Percentiles rank a stretch among this genome's conserved stretches.
These are phyloP conservation scores for Begonia fuchsioides DNA, from an alignment of 306 rosid species.

Conservation along the genomic window DNA sequence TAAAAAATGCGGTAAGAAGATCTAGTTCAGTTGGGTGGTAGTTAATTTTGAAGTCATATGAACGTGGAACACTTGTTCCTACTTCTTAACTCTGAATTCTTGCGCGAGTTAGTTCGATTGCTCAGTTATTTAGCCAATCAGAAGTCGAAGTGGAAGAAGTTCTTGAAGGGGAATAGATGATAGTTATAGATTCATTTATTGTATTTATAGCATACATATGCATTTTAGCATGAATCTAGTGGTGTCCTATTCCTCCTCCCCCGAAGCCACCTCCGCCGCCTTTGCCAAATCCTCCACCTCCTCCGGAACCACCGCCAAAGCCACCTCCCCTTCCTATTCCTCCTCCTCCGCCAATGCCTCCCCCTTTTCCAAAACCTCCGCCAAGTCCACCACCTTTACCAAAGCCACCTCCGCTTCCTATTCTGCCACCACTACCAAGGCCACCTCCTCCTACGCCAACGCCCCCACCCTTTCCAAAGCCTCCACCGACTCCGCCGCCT, in stretches of 20 bases:
- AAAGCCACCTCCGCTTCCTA: conserved; percentile 1
- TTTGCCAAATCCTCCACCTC: background rate
- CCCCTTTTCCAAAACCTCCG: conserved; percentile 6
- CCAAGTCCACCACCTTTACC: conserved; percentile 8
- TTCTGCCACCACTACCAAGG: conserved; percentile 4
- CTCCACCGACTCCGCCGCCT: no score
- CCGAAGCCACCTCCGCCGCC: conserved; percentile 2
- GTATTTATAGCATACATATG: conserved; percentile 4
- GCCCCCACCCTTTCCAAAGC: no score
- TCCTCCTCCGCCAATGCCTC: no score
- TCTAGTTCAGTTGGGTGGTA: background rate
- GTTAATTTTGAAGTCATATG: background rate
- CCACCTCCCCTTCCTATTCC: no score
- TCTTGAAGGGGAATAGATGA: conserved; percentile 27
- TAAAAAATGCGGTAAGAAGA: conserved; percentile 65
- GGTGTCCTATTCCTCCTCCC: conserved; percentile 32
- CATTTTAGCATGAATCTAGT: no score
- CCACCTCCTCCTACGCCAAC: no score
- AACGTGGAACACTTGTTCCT: background rate
- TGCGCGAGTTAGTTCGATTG: conserved; percentile 41
- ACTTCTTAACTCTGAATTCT: conserved; percentile 2
- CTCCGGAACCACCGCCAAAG: conserved; percentile 14
- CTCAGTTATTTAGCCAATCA: conserved; percentile 27
- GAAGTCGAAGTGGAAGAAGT: conserved; percentile 48
- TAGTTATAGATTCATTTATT: background rate